Base-by-base conservation (phyloP, 257 asterid species). In the Solanum lycopersicoides region DNA sequence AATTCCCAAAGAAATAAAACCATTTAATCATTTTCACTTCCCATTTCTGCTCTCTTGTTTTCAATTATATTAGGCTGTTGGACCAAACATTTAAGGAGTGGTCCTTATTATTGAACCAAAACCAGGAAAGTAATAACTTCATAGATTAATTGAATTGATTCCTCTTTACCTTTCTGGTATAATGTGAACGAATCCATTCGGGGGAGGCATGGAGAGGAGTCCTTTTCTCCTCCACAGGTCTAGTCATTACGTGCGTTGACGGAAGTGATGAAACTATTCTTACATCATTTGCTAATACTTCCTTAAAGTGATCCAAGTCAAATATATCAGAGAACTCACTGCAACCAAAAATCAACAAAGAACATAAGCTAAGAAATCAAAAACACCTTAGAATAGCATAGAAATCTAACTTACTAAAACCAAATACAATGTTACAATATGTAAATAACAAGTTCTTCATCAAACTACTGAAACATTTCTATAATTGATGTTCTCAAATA, bases 281-380 rank as follows among this genome's bases (percentile, higher is more conserved):
- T 10, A 97, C 99, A 91, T 97, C 99, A 59, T 94, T 83, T 34
- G 92, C 98, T 91, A 97, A 82, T 28, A 91, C 95, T 82, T 89
- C 91, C 90, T 97, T 97, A 96, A 97, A 97, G 86, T 95, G 96
- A 7, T 95, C 98, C 94, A 97, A 88, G 88, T 97, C 98, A 88
- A 97, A 97, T 88, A 97, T 95, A 83, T 97, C 99, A 59, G 97
- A 91, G 89, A 97, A 97, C 84, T 97, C 99, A 93, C 99, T 96
- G 99, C 95, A 91, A 34, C 35, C 72, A 87, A 90, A n/a, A 85
- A 77, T 20, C 86, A 60, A 63, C 74, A 73, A 50, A 88, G 59
- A 87, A 63, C 87, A 42, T 42, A 28, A 37, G 77, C 32, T 32
- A 84, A 66, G 77, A 23, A 84, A 84, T 84, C 56, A 72, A 71